phyloP scores from a whole-genome alignment of 352 stramenopile genomes.

The Peronosclerospora sorghi region DNA sequence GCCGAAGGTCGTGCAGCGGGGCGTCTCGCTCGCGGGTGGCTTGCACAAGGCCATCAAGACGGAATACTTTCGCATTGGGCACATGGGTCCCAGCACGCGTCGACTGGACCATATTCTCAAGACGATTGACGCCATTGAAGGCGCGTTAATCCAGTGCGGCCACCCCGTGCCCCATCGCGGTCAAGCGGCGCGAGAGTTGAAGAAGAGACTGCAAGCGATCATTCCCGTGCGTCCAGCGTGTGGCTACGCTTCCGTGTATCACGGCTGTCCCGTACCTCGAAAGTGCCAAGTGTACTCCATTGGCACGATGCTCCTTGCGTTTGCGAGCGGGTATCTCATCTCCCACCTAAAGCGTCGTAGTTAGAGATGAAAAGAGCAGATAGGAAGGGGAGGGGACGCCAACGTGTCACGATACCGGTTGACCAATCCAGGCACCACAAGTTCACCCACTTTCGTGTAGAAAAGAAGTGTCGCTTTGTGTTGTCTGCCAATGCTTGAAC shows the following conservation, averaged over 20 bases:
- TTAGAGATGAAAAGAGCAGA: no score
- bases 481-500: no score
- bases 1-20: slow-evolving; percentile 56
- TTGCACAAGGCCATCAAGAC: slow-evolving; percentile 78
- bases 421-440: no score
- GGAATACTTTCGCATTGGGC: slow-evolving; percentile 77
- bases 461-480: no score
- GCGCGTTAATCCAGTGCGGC: slow-evolving; percentile 56
- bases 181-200: slow-evolving; percentile 36
- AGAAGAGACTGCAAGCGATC: slow-evolving; percentile 36
- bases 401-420: no score
- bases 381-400: no score
- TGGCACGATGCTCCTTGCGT: slow-evolving; percentile 40
- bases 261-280: slow-evolving; percentile 54
- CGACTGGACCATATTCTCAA: slow-evolving; percentile 66
- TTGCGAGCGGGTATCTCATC: slow-evolving; percentile 47
- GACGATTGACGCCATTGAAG: slow-evolving; percentile 62
- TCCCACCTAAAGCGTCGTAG: slow-evolving; percentile 31
- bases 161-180: slow-evolving; percentile 47
- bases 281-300: slow-evolving; percentile 63
- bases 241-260: slow-evolving; percentile 28
- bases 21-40: slow-evolving; percentile 59
- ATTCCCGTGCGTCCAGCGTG: slow-evolving; percentile 45
- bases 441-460: no score
- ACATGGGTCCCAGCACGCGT: slow-evolving; percentile 73